Evolutionary conservation across 2,329 filamentous ascomycete species (phyloP).

Genomic region (Catunica adiposa): DNA sequence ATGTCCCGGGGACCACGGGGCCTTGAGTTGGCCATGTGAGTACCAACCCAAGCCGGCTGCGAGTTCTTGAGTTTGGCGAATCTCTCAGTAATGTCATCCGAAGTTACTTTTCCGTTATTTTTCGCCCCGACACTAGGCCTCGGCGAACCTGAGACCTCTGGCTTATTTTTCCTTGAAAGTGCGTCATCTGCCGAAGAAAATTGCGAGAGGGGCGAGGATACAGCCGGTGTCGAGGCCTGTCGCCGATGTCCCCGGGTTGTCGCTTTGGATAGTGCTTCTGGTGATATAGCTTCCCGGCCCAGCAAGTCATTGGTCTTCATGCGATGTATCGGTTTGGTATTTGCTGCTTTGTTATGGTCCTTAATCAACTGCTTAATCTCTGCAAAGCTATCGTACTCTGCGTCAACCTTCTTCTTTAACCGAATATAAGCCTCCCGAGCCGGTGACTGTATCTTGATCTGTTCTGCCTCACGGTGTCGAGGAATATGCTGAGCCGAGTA

Average conservation of each 20-base stretch:
- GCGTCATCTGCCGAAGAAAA: not conserved
- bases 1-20: constrained; percentile 38
- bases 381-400: constrained; percentile 34
- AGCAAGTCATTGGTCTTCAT: not conserved
- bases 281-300: not conserved
- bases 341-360: constrained; percentile 45
- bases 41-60: not conserved
- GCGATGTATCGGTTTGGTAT: constrained; percentile 30
- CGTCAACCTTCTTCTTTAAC: constrained; percentile 34
- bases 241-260: constrained; percentile 1
- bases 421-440: constrained; percentile 26
- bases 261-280: not conserved
- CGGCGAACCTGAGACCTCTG: not conserved
- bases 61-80: not conserved
- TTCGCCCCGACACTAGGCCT: not conserved
- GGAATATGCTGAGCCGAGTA: constrained; percentile 64
- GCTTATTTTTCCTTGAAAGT: too few relatives aligned
- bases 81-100: constrained; percentile 16
- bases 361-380: constrained; percentile 43
- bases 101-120: not conserved
- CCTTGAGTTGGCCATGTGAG: constrained; percentile 20
- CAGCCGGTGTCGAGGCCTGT: constrained; percentile 5
- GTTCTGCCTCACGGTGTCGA: constrained; percentile 51
- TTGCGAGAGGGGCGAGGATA: constrained; percentile 9
- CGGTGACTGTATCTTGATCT: constrained; percentile 23